phyloP scores from a whole-genome alignment of 2,329 filamentous ascomycete genomes.

The Onygenales sp. region DNA sequence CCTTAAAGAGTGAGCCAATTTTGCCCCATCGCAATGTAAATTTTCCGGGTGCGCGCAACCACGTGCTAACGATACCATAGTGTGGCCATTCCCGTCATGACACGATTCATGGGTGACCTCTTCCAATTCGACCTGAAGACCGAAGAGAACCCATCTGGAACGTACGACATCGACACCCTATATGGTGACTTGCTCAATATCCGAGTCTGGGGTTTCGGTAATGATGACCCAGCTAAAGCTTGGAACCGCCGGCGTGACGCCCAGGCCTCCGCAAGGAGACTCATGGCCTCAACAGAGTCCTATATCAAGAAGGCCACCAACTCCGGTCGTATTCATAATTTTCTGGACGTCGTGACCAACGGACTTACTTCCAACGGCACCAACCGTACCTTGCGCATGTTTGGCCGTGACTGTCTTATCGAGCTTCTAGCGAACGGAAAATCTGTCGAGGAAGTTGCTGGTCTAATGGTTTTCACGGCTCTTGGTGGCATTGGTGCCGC shows the following conservation, averaged over 20 bases:
- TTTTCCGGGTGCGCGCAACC: not conserved
- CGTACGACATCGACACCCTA: conserved; percentile 44
- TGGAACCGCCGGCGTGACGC: conserved; percentile 39
- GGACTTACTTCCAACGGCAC: conserved; percentile 19
- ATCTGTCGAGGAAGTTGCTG: conserved; percentile 10
- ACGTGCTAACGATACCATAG: not conserved
- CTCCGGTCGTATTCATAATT: conserved; percentile 15
- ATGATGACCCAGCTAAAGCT: conserved; percentile 37
- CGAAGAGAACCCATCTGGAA: conserved; percentile 14
- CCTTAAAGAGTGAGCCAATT: conserved; percentile 6
- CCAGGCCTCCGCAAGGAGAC: conserved; percentile 26
- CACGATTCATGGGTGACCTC: conserved; percentile 15
- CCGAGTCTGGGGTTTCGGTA: conserved; percentile 38
- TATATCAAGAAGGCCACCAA: conserved; percentile 29
- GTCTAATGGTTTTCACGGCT: conserved; percentile 17
- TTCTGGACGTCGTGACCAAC: conserved; percentile 22
- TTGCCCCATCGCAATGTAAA: not conserved
- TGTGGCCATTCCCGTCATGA: conserved; percentile 15
- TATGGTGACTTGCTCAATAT: conserved; percentile 38
- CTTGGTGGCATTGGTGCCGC: conserved; percentile 34
- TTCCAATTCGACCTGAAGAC: conserved; percentile 15
- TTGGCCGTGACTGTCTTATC: conserved; percentile 30
- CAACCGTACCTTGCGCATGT: conserved; percentile 30
- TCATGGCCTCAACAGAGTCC: conserved; percentile 30
- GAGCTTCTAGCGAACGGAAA: conserved; percentile 23